Percentiles rank a stretch among this genome's conserved stretches.
Conservation (phyloP, 2,329 filamentous ascomycete species). For the Clathrospora elynae region DNA sequence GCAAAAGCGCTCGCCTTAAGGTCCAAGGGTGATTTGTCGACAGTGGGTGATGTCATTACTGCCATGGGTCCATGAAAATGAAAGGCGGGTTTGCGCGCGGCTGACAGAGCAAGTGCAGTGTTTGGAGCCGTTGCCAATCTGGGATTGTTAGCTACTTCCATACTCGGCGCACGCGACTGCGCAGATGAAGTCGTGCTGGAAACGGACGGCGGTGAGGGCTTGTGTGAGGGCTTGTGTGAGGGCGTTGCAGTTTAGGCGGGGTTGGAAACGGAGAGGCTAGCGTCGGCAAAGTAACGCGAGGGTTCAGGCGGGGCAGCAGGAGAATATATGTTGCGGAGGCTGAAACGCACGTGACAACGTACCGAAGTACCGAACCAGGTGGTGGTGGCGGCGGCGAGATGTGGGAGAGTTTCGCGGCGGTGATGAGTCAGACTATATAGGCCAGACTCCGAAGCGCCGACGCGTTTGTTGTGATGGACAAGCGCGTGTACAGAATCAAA, state of each 20-base stretch:
- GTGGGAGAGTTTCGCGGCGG: slow-evolving; percentile 18
- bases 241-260: slow-evolving; percentile 23
- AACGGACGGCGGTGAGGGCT: slow-evolving; percentile 8
- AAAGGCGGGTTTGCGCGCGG: slow-evolving; percentile 29
- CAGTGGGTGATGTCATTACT: slow-evolving; percentile 48
- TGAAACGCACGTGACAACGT: slow-evolving; percentile 46
- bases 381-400: slow-evolving; percentile 34
- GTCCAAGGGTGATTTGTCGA: slow-evolving; percentile 50
- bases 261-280: slow-evolving; percentile 22
- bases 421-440: slow-evolving; percentile 35
- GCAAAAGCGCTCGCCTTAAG: slow-evolving; percentile 57
- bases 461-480: slow-evolving; percentile 30
- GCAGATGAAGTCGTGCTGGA: slow-evolving; percentile 21
- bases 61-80: slow-evolving; percentile 48
- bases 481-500: slow-evolving; percentile 24
- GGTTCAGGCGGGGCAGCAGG: slow-evolving; percentile 26
- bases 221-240: slow-evolving; percentile 13
- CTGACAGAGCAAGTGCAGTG: slow-evolving; percentile 15
- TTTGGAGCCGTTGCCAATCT: slow-evolving; percentile 20
- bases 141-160: slow-evolving; percentile 23
- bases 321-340: slow-evolving; percentile 33
- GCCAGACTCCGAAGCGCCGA: slow-evolving; percentile 23
- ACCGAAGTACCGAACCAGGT: slow-evolving; percentile 22
- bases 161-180: slow-evolving; percentile 23
- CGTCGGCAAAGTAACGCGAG: slow-evolving; percentile 20